Conservation (phyloP, 495 filamentous ascomycete species). For the Trichoderma gamsii region DNA sequence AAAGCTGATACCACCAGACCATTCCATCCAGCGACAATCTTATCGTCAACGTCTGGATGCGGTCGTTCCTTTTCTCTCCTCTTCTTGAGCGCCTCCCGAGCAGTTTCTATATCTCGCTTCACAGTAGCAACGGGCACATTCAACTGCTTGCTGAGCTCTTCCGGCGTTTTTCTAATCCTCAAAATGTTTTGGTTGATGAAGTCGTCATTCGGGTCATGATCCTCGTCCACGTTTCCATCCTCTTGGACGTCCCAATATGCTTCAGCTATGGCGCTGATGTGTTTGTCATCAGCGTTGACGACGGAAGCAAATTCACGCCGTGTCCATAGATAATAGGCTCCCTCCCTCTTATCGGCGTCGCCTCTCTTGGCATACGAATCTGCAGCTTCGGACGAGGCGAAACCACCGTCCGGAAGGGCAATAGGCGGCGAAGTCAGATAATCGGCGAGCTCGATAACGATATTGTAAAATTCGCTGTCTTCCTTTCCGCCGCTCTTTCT, state of each 20-base stretch:
- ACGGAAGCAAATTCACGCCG: constrained; percentile 77
- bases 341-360: constrained; percentile 83
- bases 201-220: constrained; percentile 85
- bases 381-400: constrained; percentile 86
- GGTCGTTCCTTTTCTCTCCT: constrained; percentile 71
- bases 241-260: constrained; percentile 81
- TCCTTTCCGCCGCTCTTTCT: constrained; percentile 55
- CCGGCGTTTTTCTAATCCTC: constrained; percentile 30
- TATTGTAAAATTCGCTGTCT: constrained; percentile 59
- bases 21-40: constrained; percentile 83
- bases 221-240: constrained; percentile 80
- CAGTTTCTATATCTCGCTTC: constrained; percentile 58
- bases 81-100: constrained; percentile 62
- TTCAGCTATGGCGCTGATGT: constrained; percentile 68
- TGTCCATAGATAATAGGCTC: constrained; percentile 95
- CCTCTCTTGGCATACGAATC: constrained; percentile 72
- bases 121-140: constrained; percentile 70
- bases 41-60: constrained; percentile 81
- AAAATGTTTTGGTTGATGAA: constrained; percentile 77
- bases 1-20: constrained; percentile 84
- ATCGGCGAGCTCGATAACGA: constrained; percentile 74
- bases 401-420: constrained; percentile 62
- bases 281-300: constrained; percentile 48
- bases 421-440: constrained; percentile 72
- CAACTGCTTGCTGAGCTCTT: constrained; percentile 68